Percentiles rank a stretch among this genome's conserved stretches.
These are phyloP conservation scores for Vaccinium corymbosum DNA, from an alignment of 148 eudicot genomes.

Conservation along the genomic window DNA sequence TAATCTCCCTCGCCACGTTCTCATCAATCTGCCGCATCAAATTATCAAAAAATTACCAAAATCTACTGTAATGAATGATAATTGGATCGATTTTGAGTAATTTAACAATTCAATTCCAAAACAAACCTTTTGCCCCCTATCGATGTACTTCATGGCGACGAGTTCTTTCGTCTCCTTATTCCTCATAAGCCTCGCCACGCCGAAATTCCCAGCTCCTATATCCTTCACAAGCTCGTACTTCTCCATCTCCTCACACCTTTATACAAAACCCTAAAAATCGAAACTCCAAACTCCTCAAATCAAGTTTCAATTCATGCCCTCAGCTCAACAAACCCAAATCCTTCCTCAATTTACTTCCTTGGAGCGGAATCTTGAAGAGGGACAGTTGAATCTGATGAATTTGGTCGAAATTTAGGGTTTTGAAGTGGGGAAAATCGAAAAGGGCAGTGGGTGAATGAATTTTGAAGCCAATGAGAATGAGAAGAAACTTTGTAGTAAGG, in stretches of 20 bases:
- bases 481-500: too few relatives aligned
- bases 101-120: neutral
- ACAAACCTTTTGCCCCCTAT: constrained; percentile 64
- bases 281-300: neutral
- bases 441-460: neutral
- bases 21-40: constrained; percentile 56
- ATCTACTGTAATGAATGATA: too few relatives aligned
- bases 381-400: too few relatives aligned
- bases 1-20: constrained; percentile 82
- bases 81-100: too few relatives aligned
- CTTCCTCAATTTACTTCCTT: too few relatives aligned
- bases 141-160: constrained; percentile 90
- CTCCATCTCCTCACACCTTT: constrained; percentile 41
- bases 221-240: constrained; percentile 87
- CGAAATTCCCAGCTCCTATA: constrained; percentile 90
- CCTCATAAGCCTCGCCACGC: constrained; percentile 84
- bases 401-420: too few relatives aligned
- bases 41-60: neutral
- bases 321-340: neutral
- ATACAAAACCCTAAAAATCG: neutral
- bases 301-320: constrained; percentile 21
- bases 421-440: neutral
- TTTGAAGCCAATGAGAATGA: neutral
- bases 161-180: constrained; percentile 77
- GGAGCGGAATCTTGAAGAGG: neutral